phyloP scores from a whole-genome alignment of 2,329 filamentous ascomycete genomes.

The Cryoendolithus antarcticus region DNA sequence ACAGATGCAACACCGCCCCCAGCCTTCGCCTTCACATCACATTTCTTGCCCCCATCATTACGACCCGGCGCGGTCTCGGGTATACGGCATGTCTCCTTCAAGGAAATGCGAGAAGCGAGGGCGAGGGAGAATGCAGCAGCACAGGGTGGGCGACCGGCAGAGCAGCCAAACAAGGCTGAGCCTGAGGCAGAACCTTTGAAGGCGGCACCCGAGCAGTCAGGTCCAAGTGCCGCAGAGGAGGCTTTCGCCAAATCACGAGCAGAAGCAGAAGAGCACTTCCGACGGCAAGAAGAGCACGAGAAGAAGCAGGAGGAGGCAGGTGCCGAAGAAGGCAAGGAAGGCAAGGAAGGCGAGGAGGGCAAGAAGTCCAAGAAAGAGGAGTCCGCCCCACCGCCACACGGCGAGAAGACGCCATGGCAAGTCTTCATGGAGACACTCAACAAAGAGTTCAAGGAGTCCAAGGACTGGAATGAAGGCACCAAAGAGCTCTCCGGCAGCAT shows the following conservation, averaged over 20 bases:
- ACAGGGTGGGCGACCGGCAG: conserved; percentile 25
- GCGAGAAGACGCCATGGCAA: conserved; percentile 97
- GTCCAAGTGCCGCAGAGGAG: conserved; percentile 21
- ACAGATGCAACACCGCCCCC: conserved; percentile 5
- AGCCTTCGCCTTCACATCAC: conserved; percentile 28
- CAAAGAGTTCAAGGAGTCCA: conserved; percentile 86
- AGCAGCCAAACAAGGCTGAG: conserved; percentile 22
- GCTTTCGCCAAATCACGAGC: conserved; percentile 23
- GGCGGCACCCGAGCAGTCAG: conserved; percentile 17
- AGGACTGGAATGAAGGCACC: conserved; percentile 98
- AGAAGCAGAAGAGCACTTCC: conserved; percentile 30
- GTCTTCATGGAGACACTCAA: conserved; percentile 97
- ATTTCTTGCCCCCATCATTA: conserved; percentile 29
- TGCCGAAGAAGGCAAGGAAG: conserved; percentile 30
- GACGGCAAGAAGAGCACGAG: conserved; percentile 28
- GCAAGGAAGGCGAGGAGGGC: conserved; percentile 36
- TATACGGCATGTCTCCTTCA: conserved; percentile 33
- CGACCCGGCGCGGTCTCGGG: conserved; percentile 30
- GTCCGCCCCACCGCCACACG: conserved; percentile 86
- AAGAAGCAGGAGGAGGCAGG: conserved; percentile 26
- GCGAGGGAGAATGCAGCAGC: conserved; percentile 23
- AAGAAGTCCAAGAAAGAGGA: conserved; percentile 51
- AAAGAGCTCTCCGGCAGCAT: conserved; percentile 84
- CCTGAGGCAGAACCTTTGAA: conserved; percentile 14
- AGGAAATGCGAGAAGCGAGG: conserved; percentile 24